Evolutionary conservation across 352 stramenopile species (phyloP), one percentile per base, ranked within the genome.

Genomic region (Phytophthora brassicae): DNA sequence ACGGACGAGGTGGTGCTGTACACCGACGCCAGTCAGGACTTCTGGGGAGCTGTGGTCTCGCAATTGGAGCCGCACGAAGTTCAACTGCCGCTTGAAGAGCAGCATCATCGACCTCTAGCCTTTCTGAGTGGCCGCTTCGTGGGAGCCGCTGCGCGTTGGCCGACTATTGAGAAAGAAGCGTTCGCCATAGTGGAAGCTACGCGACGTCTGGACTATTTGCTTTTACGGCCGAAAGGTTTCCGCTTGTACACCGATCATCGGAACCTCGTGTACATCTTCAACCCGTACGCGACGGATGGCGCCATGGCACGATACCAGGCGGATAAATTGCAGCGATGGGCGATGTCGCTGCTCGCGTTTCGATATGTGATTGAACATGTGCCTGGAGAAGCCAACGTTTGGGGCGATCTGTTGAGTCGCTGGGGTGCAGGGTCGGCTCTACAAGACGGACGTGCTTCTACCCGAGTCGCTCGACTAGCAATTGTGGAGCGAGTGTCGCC

Each of bases 51-150:
- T 0, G 52, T 64, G 0, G 47, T 51, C 4, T 72, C 66, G 1
- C 60, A 73, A 31, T 0, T 75, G 24, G 9, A 43, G 56, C 64
- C 3, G 22, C 22, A 20, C 6, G 22, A 41, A 17, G 14, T 41
- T 3, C 13, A 41, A 0, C 11, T 60, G 33, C 44, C 50, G 13
- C 22, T 69, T 5, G 47, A 42, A 0, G n/a, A 72, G 12, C 66
- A 68, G 28, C 22, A 61, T 1, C 65, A 77, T 31, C 24, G 47
- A 14, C 55, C 65, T 14, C 36, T 74, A 1, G 59, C 64, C 0
- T 73, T 72, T 29, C 26, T 70, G 4, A 75, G 58, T 45, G 70
- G 61, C 17, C 13, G 19, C 0, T 74, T 75, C 17, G 46, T 14
- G 19, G 26, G 29, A 31, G 46, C 24, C 8, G 1, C 39, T 26